Evolutionary conservation across 768 basidiomycete genomes (phyloP).

Genomic region (Psilocybe cyanescens): DNA sequence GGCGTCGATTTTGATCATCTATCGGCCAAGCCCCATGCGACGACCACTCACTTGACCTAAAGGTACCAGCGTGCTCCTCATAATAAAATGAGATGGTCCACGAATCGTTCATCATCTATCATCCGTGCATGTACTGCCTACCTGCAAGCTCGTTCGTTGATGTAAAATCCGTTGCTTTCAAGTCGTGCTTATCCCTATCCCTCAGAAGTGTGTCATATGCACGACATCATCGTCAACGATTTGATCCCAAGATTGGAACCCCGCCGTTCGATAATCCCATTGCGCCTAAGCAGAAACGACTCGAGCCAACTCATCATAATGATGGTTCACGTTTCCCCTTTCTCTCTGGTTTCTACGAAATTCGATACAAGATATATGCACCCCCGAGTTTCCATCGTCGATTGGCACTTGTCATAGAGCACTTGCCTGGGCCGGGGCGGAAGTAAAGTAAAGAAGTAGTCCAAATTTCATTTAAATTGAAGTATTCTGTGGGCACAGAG

Average conservation of each 20-base stretch:
- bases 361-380: not conserved
- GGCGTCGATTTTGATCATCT: no score
- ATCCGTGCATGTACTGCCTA: no score
- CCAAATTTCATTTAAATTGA: not conserved
- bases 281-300: not conserved
- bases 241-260: not conserved
- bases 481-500: not conserved
- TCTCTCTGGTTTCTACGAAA: not conserved
- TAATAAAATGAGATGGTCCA: no score
- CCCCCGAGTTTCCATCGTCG: not conserved
- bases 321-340: not conserved
- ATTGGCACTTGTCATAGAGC: not conserved
- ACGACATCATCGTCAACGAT: conserved; percentile 2
- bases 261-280: not conserved
- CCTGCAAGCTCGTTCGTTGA: no score
- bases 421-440: not conserved
- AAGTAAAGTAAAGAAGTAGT: not conserved
- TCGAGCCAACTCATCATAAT: not conserved
- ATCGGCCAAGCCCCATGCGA: no score
- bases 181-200: no score
- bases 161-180: no score
- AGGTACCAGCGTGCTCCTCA: no score
- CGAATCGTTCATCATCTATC: no score
- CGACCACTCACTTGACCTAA: no score
- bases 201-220: not conserved